Evolutionary conservation across 2,329 filamentous ascomycete species (phyloP).

Genomic region (Scytalidium sp.): DNA sequence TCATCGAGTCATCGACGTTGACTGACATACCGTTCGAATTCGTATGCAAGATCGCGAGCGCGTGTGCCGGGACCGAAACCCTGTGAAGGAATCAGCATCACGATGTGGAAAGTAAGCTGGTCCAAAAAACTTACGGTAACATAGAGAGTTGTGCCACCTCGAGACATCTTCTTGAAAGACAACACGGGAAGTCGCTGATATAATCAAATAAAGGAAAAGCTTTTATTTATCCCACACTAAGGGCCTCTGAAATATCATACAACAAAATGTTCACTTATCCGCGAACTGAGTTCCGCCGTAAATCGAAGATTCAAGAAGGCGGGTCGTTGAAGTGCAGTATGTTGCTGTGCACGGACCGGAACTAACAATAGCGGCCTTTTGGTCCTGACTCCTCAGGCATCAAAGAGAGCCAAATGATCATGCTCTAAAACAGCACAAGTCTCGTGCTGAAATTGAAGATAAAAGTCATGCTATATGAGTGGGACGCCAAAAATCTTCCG

Average conservation of each 20-base stretch:
- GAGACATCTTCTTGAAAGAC: slow-evolving; percentile 66
- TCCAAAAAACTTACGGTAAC: slow-evolving; percentile 57
- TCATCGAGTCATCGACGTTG: slow-evolving; percentile 46
- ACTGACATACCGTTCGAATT: slow-evolving; percentile 99
- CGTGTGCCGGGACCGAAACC: slow-evolving; percentile 99
- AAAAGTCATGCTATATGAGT: too few relatives aligned
- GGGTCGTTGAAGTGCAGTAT: background rate
- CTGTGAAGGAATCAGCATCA: slow-evolving; percentile 9
- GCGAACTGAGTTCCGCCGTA: background rate
- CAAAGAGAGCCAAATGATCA: too few relatives aligned
- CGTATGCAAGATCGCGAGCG: slow-evolving; percentile 98
- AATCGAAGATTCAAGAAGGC: background rate
- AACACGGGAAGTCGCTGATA: background rate
- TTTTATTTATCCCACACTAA: background rate
- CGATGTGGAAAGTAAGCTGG: background rate
- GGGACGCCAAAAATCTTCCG: too few relatives aligned
- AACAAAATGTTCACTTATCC: background rate
- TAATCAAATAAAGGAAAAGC: background rate
- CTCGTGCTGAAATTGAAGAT: too few relatives aligned
- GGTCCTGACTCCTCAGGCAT: background rate
- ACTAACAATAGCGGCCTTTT: background rate
- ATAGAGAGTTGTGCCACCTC: slow-evolving; percentile 91
- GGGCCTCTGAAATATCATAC: background rate
- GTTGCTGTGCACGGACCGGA: background rate
- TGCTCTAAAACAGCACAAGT: too few relatives aligned